phyloP scores from a whole-genome alignment of 352 stramenopile species.

The Phytophthora fragariae region DNA sequence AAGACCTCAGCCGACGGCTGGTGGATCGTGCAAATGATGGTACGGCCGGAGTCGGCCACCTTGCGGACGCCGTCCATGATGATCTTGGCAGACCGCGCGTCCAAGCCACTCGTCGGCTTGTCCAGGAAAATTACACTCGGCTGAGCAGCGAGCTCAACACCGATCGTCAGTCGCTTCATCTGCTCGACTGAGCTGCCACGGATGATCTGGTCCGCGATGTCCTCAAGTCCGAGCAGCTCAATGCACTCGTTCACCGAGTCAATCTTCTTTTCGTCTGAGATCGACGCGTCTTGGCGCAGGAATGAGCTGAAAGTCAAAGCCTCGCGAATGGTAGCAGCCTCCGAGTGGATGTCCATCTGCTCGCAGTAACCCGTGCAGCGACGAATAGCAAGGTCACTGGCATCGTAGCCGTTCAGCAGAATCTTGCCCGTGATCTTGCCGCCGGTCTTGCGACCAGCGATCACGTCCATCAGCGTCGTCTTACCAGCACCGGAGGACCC shows the following conservation, averaged over 20 bases:
- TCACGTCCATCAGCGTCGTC: constrained; percentile 35
- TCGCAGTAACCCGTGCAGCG: constrained; percentile 34
- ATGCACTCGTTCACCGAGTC: constrained; percentile 30
- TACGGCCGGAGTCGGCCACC: constrained; percentile 27
- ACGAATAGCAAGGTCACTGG: constrained; percentile 18
- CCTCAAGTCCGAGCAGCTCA: constrained; percentile 1
- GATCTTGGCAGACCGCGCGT: constrained; percentile 25
- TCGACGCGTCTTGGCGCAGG: constrained; percentile 13
- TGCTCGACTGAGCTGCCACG: constrained; percentile 28
- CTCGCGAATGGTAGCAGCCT: constrained; percentile 22
- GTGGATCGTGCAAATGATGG: constrained; percentile 90
- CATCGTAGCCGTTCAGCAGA: constrained; percentile 29
- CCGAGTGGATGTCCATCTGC: constrained; percentile 25
- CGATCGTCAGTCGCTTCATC: constrained; percentile 33
- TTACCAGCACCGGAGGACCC: constrained; percentile 29
- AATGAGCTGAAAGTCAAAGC: constrained; percentile 25
- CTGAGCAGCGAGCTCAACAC: constrained; percentile 29
- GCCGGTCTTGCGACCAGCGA: constrained; percentile 27
- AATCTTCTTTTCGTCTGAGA: constrained; percentile 17
- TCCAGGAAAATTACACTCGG: constrained; percentile 36
- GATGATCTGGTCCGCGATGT: constrained; percentile 20
- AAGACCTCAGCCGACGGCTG: constrained; percentile 87
- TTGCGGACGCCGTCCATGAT: constrained; percentile 35
- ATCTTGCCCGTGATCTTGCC: constrained; percentile 32
- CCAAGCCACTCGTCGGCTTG: constrained; percentile 29